phyloP scores from a whole-genome alignment of 441 rosid genomes.

The Brassica balearica region DNA sequence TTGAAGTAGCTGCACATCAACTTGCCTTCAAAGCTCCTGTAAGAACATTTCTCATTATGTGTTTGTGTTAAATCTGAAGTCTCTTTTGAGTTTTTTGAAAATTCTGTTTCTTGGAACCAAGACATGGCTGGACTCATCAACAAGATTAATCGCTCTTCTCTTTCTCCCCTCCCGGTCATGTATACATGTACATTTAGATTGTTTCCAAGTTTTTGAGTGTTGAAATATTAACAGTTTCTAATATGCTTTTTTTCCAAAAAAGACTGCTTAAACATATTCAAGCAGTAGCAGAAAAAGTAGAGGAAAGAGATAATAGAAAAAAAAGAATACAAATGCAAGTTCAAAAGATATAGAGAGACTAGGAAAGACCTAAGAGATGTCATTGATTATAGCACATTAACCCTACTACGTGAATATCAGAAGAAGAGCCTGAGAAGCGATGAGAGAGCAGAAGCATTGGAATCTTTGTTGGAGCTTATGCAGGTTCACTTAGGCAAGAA shows the following conservation, averaged over 20 bases:
- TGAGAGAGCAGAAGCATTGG: conserved; percentile 89
- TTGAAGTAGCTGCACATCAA: conserved; percentile 56
- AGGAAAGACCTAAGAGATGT: conserved; percentile 37
- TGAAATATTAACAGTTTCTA: too few relatives aligned
- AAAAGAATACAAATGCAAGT: neutral
- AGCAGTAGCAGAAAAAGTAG: too few relatives aligned
- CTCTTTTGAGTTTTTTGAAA: too few relatives aligned
- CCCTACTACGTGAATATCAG: conserved; percentile 47
- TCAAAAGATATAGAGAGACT: conserved; percentile 40
- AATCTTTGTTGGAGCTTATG: conserved; percentile 93
- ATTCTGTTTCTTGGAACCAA: conserved; percentile 48
- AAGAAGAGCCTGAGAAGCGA: conserved; percentile 51
- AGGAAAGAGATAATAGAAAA: too few relatives aligned
- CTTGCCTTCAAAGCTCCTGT: too few relatives aligned
- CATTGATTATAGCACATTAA: conserved; percentile 54
- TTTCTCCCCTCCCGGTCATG: conserved; percentile 91
- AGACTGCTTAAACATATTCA: too few relatives aligned
- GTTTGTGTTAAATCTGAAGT: too few relatives aligned
- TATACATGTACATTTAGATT: conserved; percentile 34
- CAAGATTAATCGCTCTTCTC: conserved; percentile 86
- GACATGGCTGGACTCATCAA: conserved; percentile 93
- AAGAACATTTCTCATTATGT: too few relatives aligned
- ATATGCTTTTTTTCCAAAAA: too few relatives aligned
- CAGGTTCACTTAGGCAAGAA: conserved; percentile 86
- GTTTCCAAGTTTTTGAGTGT: too few relatives aligned